Base-by-base conservation (phyloP, 768 basidiomycete species). In the Russula olivacea region DNA sequence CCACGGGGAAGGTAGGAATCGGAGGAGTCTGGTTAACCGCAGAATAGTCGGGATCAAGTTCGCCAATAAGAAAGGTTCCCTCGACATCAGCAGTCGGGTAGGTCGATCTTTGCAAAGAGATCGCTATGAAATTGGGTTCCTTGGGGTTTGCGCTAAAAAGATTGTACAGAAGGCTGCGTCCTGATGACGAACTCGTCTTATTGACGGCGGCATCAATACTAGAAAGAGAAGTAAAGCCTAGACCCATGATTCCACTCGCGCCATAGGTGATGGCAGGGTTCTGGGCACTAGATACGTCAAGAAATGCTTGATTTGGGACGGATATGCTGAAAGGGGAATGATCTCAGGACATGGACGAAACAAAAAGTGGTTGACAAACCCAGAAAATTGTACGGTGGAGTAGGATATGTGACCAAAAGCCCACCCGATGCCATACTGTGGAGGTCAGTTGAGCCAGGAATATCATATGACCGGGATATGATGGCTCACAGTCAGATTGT, bases 351-450 rank as follows among this genome's bases (percentile, higher is more conserved):
- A 36, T 51, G 34, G 15, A 50, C 36, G 28, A 21, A 21, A 34
- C 14, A 55, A 32, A 36, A 21, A 21, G 45, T 52, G 5, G 19
- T 12, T 23, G n/a, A 73, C 78, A 67, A 71, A 91, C 88, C 84
- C 84, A 21, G 91, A 83, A 71, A 93, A 92, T 58, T 81, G 74
- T 38, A 85, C 82, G 2, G 81, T 70, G 23, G 86, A 83, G 71
- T 81, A 86, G 3, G 82, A 76, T 34, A 93, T 76, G 64, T 78
- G 70, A 5, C 91, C 91, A 54, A 74, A 76, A 3, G 88, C 89
- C 84, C 87, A 91, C 21, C 91, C 91, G 60, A 88, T 84, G 52
- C 87, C 88, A 73, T 93, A 93, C 89, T 91, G 40, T 8, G 17
- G 38, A 17, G 43, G 40, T 54, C 17, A 23, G 54, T 61, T 40